A percentile compares a stretch with the other conserved stretches of the same genome.
These are phyloP conservation scores for Ceratopteris richardii DNA, from an alignment of 75 land plant genomes.

Conservation along the genomic window DNA sequence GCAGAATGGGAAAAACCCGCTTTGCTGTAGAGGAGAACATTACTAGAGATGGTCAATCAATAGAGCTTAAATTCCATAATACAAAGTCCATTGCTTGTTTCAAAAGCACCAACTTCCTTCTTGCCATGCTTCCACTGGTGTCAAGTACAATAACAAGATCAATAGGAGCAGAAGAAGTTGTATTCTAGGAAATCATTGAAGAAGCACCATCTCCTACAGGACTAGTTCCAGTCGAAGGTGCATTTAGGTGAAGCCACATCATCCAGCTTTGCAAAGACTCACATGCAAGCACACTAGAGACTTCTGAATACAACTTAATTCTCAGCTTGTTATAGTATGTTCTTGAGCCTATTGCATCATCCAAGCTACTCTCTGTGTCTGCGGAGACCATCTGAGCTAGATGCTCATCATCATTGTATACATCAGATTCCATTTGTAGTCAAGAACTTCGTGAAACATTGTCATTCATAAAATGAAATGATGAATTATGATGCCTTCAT, in stretches of 20 bases:
- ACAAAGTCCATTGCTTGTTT: slow-evolving; percentile 70
- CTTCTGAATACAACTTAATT: slow-evolving; percentile 25
- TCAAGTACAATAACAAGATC: slow-evolving; percentile 79
- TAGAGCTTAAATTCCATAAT: slow-evolving; percentile 53
- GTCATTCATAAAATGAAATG: background rate
- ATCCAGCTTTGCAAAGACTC: slow-evolving; percentile 41
- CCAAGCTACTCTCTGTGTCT: slow-evolving; percentile 16
- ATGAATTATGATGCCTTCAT: background rate
- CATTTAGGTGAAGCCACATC: slow-evolving; percentile 44
- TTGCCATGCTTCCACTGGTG: slow-evolving; percentile 65
- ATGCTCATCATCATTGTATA: slow-evolving; percentile 78
- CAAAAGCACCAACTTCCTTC: slow-evolving; percentile 57
- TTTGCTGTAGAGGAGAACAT: slow-evolving; percentile 69
- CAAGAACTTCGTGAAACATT: background rate
- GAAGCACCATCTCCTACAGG: background rate
- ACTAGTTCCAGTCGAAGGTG: slow-evolving; percentile 18
- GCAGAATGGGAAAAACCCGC: slow-evolving; percentile 59
- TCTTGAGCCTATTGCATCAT: slow-evolving; percentile 1
- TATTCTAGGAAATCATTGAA: slow-evolving; percentile 8
- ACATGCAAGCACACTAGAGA: slow-evolving; percentile 36
- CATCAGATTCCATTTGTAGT: slow-evolving; percentile 26
- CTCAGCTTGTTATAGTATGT: background rate
- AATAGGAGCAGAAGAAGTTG: slow-evolving; percentile 47
- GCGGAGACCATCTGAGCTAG: slow-evolving; percentile 19
- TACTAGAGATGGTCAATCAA: slow-evolving; percentile 64